Percentiles rank a stretch among this genome's conserved stretches.
Conservation (phyloP, 2,329 filamentous ascomycete species). For the Colletotrichum tanaceti region DNA sequence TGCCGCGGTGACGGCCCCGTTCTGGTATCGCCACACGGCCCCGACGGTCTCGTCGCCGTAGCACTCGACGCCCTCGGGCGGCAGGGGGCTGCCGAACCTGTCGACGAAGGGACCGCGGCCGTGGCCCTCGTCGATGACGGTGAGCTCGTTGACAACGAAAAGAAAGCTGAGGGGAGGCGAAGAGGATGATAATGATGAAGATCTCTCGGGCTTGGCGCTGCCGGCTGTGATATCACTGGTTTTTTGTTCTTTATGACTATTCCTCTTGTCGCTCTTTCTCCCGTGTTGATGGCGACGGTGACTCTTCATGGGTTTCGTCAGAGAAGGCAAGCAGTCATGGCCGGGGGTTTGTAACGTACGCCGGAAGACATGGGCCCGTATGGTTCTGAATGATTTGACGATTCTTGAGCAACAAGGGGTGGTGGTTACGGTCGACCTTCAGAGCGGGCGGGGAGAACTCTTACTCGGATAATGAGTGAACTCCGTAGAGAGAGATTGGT, state of each 20-base stretch:
- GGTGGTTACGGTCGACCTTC: too few species aligned
- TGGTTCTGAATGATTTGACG: too few species aligned
- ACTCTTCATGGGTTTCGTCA: background rate
- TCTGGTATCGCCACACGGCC: slow-evolving; percentile 51
- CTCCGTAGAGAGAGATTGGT: too few species aligned
- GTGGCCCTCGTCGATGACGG: slow-evolving; percentile 35
- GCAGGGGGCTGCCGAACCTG: slow-evolving; percentile 48
- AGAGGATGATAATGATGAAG: background rate
- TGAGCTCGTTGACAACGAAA: slow-evolving; percentile 54
- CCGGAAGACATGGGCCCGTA: too few species aligned
- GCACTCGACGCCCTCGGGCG: slow-evolving; percentile 43
- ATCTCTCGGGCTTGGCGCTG: slow-evolving; percentile 12
- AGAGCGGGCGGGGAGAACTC: too few species aligned
- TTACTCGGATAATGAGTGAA: too few species aligned
- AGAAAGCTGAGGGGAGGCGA: slow-evolving; percentile 48
- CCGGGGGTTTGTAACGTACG: too few species aligned
- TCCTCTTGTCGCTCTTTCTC: slow-evolving; percentile 11
- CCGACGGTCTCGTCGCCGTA: slow-evolving; percentile 48
- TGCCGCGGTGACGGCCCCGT: slow-evolving; percentile 46
- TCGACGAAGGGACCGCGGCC: slow-evolving; percentile 27
- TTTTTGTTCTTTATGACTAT: background rate
- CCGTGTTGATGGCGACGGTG: background rate
- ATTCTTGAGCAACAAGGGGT: too few species aligned
- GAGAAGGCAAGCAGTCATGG: too few species aligned
- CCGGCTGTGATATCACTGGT: background rate